phyloP scores from a whole-genome alignment of 2,329 filamentous ascomycete species.

The Penicillium expansum region DNA sequence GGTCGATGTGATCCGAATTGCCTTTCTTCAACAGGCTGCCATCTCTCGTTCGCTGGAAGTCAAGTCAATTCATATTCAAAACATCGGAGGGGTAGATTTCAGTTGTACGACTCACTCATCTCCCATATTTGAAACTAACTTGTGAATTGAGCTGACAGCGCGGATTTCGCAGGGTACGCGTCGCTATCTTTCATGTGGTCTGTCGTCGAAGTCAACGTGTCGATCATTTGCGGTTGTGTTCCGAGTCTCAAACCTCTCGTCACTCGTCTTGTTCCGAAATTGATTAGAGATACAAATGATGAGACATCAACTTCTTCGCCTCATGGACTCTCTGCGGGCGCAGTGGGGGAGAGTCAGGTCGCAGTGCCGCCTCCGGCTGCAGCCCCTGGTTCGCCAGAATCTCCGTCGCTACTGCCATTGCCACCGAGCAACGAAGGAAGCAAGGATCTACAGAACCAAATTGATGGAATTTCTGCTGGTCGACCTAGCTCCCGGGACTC shows the following conservation, averaged over 20 bases:
- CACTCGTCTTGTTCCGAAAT: conserved; percentile 57
- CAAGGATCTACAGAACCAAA: conserved; percentile 20
- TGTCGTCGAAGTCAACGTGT: conserved; percentile 84
- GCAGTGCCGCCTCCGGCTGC: conserved; percentile 12
- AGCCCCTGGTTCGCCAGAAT: neutral
- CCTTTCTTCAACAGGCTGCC: conserved; percentile 76
- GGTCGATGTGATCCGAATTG: conserved; percentile 85
- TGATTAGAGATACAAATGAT: conserved; percentile 52
- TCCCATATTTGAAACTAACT: neutral
- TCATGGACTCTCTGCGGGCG: conserved; percentile 3
- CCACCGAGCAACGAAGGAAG: conserved; percentile 15
- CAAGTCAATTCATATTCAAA: conserved; percentile 33
- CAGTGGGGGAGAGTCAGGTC: conserved; percentile 7
- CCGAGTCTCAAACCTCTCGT: conserved; percentile 86
- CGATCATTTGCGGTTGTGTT: conserved; percentile 88
- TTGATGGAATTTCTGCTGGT: conserved; percentile 9
- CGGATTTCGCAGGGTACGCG: conserved; percentile 65
- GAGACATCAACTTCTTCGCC: conserved; percentile 21
- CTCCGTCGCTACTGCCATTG: conserved; percentile 5
- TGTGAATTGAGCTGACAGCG: conserved; percentile 31
- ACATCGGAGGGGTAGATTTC: conserved; percentile 50
- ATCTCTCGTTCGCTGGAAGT: conserved; percentile 35
- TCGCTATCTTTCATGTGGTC: conserved; percentile 91
- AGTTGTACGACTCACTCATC: conserved; percentile 42
- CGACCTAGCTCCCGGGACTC: conserved; percentile 6